Conservation (phyloP, 2,329 filamentous ascomycete species). For the Rhytidhysteron rufulum region DNA sequence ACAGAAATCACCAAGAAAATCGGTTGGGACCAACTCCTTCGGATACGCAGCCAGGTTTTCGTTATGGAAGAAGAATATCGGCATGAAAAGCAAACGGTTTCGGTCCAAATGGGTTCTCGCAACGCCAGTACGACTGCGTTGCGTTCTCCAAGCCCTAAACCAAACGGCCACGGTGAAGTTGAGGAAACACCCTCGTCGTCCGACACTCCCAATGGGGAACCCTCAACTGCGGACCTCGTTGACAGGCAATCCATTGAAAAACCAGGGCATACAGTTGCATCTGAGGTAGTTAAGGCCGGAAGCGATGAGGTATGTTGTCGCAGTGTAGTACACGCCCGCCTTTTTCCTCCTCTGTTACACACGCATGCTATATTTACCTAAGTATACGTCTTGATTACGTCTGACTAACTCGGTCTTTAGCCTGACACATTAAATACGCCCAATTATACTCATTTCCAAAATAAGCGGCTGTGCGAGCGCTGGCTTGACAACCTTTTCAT, state of each 20-base stretch:
- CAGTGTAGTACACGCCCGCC: no score
- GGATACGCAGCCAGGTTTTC: constrained; percentile 93
- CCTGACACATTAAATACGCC: constrained; percentile 53
- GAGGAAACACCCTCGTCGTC: constrained; percentile 30
- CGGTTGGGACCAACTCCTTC: constrained; percentile 93
- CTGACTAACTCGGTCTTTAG: constrained; percentile 5
- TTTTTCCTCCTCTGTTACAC: neutral
- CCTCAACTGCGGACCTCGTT: constrained; percentile 20
- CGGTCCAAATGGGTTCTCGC: constrained; percentile 48
- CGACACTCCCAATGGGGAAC: constrained; percentile 26
- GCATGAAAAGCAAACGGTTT: constrained; percentile 66
- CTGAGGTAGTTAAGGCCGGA: constrained; percentile 72
- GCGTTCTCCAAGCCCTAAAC: constrained; percentile 58
- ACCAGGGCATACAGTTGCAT: constrained; percentile 73
- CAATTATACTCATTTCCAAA: constrained; percentile 85
- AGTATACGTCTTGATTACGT: neutral
- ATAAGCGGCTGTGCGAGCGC: constrained; percentile 93
- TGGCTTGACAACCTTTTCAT: constrained; percentile 99
- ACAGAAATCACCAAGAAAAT: constrained; percentile 96
- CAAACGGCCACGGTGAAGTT: constrained; percentile 40
- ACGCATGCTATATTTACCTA: neutral
- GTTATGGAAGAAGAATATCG: constrained; percentile 99
- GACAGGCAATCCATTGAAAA: constrained; percentile 60
- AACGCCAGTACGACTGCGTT: constrained; percentile 78
- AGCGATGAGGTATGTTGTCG: constrained; percentile 57